A percentile compares a stretch with the other conserved stretches of the same genome.
Evolutionary conservation across 2,329 filamentous ascomycete species (phyloP).

Genomic region (Arthrobotrys entomopaga): DNA sequence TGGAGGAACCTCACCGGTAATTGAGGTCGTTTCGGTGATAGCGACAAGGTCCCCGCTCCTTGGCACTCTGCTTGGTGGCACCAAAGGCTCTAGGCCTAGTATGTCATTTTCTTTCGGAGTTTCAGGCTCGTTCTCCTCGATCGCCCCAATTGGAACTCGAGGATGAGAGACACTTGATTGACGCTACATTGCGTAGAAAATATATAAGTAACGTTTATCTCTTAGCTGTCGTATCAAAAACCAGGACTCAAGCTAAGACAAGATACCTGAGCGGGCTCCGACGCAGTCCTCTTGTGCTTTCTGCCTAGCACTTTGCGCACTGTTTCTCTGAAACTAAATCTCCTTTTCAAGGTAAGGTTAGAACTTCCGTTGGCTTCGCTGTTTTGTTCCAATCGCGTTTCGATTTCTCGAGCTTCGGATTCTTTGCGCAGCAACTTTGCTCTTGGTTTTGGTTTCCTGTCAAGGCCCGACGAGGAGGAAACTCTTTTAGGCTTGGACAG

Average conservation of each 20-base stretch:
- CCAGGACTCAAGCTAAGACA: neutral
- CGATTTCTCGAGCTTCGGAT: slow-evolving; percentile 6
- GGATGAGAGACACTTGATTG: too few species aligned
- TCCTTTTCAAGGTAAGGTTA: slow-evolving; percentile 9
- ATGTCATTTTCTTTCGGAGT: too few species aligned
- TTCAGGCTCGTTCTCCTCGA: too few species aligned
- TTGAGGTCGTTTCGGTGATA: neutral
- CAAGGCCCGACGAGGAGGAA: slow-evolving; percentile 10
- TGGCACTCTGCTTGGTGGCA: neutral
- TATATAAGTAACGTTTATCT: neutral
- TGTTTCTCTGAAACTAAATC: slow-evolving; percentile 39
- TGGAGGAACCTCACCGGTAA: neutral
- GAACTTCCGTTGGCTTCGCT: neutral
- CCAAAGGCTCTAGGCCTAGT: too few species aligned
- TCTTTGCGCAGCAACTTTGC: slow-evolving; percentile 36
- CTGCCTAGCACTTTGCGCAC: slow-evolving; percentile 32
- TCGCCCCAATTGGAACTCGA: too few species aligned
- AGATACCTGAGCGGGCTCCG: neutral
- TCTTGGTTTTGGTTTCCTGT: slow-evolving; percentile 7
- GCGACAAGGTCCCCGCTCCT: neutral
- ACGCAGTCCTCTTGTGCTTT: slow-evolving; percentile 15
- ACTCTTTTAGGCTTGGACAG: slow-evolving; percentile 29
- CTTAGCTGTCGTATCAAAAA: too few species aligned
- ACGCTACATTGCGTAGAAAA: too few species aligned
- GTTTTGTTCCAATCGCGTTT: neutral